These are phyloP conservation scores for Periconia digitata DNA, from an alignment of 2,329 filamentous ascomycete species.

Conservation along the genomic window DNA sequence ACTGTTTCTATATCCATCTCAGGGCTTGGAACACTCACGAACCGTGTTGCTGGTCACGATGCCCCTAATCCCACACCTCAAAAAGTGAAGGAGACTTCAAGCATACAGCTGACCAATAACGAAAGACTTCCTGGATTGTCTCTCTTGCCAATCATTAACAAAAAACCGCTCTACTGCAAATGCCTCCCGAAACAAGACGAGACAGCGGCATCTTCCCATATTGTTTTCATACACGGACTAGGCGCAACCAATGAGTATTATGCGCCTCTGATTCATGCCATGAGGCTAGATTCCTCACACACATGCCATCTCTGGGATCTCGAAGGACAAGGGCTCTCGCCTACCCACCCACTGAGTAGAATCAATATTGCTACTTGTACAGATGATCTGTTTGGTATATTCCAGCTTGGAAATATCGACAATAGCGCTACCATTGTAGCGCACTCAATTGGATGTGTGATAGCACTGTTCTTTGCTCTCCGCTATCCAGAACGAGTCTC, in stretches of 20 bases:
- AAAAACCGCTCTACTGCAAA: conserved; percentile 47
- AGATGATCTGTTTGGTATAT: conserved; percentile 46
- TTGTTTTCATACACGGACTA: conserved; percentile 60
- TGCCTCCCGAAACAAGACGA: conserved; percentile 27
- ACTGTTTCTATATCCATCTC: conserved; percentile 24
- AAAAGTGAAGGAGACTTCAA: conserved; percentile 15
- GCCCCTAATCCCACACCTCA: conserved; percentile 26
- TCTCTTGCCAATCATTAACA: conserved; percentile 43
- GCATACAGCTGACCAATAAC: conserved; percentile 46
- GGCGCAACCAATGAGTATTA: conserved; percentile 52
- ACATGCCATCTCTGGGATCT: conserved; percentile 54
- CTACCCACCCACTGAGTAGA: conserved; percentile 51
- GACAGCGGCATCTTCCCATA: conserved; percentile 10
- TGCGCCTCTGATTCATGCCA: conserved; percentile 46
- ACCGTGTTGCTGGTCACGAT: conserved; percentile 50
- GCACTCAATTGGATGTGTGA: conserved; percentile 56
- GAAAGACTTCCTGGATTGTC: conserved; percentile 31
- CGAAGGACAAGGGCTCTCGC: conserved; percentile 59
- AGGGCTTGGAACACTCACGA: conserved; percentile 29
- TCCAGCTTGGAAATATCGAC: conserved; percentile 36
- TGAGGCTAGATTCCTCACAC: conserved; percentile 34
- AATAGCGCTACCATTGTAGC: conserved; percentile 48
- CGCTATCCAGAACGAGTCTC: conserved; percentile 44
- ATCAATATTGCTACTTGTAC: conserved; percentile 50
- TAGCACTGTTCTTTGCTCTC: conserved; percentile 49